phyloP scores from a whole-genome alignment of 495 filamentous ascomycete species.

The Venustampulla echinocandica region DNA sequence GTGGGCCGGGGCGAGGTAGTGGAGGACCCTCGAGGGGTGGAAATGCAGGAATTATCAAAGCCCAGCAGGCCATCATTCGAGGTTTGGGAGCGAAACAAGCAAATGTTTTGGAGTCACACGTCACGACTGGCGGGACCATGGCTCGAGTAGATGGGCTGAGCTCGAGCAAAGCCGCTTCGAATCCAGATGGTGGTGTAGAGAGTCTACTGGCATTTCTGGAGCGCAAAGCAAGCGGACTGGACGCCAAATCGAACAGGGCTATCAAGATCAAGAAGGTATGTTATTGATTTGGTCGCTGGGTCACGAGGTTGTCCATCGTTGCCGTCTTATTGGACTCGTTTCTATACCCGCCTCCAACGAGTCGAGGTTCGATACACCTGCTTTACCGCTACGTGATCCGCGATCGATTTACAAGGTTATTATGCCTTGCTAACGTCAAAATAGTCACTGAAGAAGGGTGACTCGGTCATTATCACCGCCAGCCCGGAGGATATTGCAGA shows the following conservation, averaged over 20 bases:
- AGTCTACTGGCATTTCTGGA: constrained; percentile 72
- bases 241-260: constrained; percentile 39
- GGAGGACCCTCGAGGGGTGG: constrained; percentile 5
- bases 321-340: constrained; percentile 45
- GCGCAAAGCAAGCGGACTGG: constrained; percentile 55
- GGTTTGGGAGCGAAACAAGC: constrained; percentile 26
- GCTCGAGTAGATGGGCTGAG: constrained; percentile 63
- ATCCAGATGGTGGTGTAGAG: constrained; percentile 62
- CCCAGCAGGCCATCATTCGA: constrained; percentile 20
- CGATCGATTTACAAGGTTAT: constrained; percentile 32
- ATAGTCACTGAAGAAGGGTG: constrained; percentile 64
- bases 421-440: constrained; percentile 61
- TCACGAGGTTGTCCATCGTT: constrained; percentile 30
- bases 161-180: constrained; percentile 62
- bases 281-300: constrained; percentile 37
- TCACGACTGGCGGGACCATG: constrained; percentile 16
- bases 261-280: constrained; percentile 81
- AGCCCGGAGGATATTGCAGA: constrained; percentile 51
- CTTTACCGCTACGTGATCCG: constrained; percentile 42
- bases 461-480: constrained; percentile 56
- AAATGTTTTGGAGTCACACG: constrained; percentile 25
- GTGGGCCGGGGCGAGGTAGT: constrained; percentile 7
- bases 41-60: constrained; percentile 17
- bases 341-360: constrained; percentile 46
- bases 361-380: constrained; percentile 46